Conservation (phyloP, 2,329 filamentous ascomycete species). For the Aspergillus fumigatus region DNA sequence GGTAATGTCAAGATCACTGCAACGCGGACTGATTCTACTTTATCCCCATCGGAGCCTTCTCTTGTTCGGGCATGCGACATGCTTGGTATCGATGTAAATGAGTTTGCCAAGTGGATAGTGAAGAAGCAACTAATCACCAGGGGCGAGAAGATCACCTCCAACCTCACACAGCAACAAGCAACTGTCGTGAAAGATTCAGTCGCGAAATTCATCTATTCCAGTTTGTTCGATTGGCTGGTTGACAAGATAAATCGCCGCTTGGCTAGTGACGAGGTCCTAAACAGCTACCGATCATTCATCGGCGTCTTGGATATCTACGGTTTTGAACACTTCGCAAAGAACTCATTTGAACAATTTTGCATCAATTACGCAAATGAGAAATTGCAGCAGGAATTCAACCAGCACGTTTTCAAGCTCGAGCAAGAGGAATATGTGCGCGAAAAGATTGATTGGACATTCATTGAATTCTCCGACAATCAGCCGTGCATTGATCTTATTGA, state of each 20-base stretch:
- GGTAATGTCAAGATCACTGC: constrained; percentile 96
- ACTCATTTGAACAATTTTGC: constrained; percentile 99
- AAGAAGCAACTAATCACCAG: constrained; percentile 97
- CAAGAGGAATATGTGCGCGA: constrained; percentile 96
- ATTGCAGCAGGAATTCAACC: constrained; percentile 97
- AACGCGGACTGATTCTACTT: constrained; percentile 78
- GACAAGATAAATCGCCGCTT: constrained; percentile 90
- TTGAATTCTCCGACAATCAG: constrained; percentile 98
- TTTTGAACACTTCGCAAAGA: constrained; percentile 98
- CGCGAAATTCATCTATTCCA: constrained; percentile 98
- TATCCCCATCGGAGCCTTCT: constrained; percentile 75
- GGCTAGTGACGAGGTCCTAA: constrained; percentile 81
- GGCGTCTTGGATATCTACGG: constrained; percentile 99
- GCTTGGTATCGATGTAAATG: constrained; percentile 76
- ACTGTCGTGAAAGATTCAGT: constrained; percentile 94
- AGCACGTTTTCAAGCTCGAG: constrained; percentile 98
- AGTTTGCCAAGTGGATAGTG: constrained; percentile 96
- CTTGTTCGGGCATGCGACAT: constrained; percentile 76
- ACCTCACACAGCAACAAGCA: constrained; percentile 88
- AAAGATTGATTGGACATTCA: constrained; percentile 98
- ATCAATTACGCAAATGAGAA: constrained; percentile 99
- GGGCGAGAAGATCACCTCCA: constrained; percentile 96
- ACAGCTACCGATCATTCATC: constrained; percentile 82
- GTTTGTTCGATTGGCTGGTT: constrained; percentile 98
- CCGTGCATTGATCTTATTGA: constrained; percentile 98